Conservation (phyloP, 441 rosid species). For the Daphne laureola region DNA sequence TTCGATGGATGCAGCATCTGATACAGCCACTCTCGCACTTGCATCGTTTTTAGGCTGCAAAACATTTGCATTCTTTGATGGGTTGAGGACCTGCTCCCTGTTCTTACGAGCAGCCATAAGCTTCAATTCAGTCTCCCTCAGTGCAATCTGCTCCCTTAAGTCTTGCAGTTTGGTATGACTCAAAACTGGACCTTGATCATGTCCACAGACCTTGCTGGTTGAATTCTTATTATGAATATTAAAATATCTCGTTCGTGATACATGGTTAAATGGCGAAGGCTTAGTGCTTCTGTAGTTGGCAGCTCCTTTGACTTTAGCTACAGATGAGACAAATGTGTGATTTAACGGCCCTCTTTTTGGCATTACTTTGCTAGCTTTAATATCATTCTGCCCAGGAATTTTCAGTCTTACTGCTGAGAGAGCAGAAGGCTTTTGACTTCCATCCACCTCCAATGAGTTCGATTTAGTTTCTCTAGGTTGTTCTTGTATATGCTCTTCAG, state of each 20-base stretch:
- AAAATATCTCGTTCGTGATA: constrained; percentile 30
- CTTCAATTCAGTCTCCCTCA: constrained; percentile 73
- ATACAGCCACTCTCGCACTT: constrained; percentile 33
- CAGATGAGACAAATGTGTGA: constrained; percentile 34
- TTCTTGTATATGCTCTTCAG: constrained; percentile 33
- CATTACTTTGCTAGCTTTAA: constrained; percentile 25
- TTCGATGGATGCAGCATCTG: constrained; percentile 21
- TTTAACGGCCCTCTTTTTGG: constrained; percentile 39
- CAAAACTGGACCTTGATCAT: constrained; percentile 34
- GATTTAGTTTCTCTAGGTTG: constrained; percentile 26
- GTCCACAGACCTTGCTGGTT: constrained; percentile 33
- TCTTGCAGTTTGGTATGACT: constrained; percentile 54
- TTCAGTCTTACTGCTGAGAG: constrained; percentile 22
- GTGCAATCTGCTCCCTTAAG: constrained; percentile 89
- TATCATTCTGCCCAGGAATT: constrained; percentile 29
- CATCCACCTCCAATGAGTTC: constrained; percentile 19
- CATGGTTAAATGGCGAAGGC: constrained; percentile 29
- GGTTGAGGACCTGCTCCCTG: constrained; percentile 36
- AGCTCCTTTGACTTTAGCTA: constrained; percentile 30
- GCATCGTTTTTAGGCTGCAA: constrained; percentile 24
- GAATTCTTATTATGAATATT: constrained; percentile 28
- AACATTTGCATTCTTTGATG: constrained; percentile 19
- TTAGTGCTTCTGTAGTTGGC: constrained; percentile 28
- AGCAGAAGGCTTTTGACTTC: constrained; percentile 29
- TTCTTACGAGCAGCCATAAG: constrained; percentile 57